Base-by-base conservation (phyloP, 352 stramenopile species). In the Globisporangium emineosum region DNA sequence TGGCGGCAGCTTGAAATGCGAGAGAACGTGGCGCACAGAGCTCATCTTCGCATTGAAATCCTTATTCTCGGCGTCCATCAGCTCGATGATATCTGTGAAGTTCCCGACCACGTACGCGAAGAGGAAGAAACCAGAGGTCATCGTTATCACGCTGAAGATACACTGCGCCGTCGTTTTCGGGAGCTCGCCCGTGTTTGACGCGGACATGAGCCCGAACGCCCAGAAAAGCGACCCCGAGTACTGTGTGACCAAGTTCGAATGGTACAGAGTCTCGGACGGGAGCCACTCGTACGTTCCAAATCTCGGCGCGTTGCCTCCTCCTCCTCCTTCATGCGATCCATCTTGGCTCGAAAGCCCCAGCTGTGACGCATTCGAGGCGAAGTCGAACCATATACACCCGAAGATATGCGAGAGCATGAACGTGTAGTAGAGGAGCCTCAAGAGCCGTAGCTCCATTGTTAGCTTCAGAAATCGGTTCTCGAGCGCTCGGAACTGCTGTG, bases 321-420 rank as follows among this genome's bases (percentile, higher is more conserved):
- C 27, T 9, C n/a, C 32, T 32, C 33, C 32, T 54, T 33, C 47
- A 29, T 47, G 29, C 7, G 33, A 3, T n/a, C n/a, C n/a, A 6
- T 49, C 19, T 15, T 60, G 54, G 5, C 54, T 23, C 13, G 55
- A 47, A 42, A 60, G 35, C 4, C 33, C 55, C 1, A 78, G 49
- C 1, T 51, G 62, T 1, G 74, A 81, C 6, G 69, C 62, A 19
- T 76, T 71, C 5, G 69, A 70, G 4, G 64, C 76, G 61, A 85
- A 85, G 42, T 81, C 68, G 60, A 79, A 85, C 65, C 69, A 85
- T 30, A 80, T 72, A 49, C 72, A 85, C 1, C 77, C 77, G 23
- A 85, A 77, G 23, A 85, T 58, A 58, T 83, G 77, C 3, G 73
- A 68, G 2, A 85, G 62, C 50, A 85, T 53, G 56, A 81, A 77